Conservation (phyloP, 1,284 basidiomycete genomes). For the Puccinia novopanici region DNA sequence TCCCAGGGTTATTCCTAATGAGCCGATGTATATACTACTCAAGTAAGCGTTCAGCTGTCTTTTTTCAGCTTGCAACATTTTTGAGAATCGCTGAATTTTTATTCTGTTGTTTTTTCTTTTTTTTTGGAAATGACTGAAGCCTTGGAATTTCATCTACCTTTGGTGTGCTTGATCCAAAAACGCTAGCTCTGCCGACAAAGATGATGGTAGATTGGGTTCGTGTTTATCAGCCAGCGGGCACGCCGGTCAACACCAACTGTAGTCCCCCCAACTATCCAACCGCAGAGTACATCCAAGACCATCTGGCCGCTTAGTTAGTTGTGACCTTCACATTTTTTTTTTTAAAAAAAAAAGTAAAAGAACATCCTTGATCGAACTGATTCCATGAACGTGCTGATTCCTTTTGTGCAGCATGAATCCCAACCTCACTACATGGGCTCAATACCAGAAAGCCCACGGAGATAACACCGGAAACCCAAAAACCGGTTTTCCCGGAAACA, state of each 20-base stretch:
- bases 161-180: conserved; percentile 51
- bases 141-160: conserved; percentile 53
- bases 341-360: too few species aligned
- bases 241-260: conserved; percentile 74
- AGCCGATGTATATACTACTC: conserved; percentile 63
- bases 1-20: conserved; percentile 74
- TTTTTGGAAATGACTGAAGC: conserved; percentile 52
- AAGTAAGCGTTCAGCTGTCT: neutral
- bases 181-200: conserved; percentile 52
- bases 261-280: conserved; percentile 79
- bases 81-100: neutral
- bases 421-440: conserved; percentile 61
- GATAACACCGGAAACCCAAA: conserved; percentile 35
- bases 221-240: conserved; percentile 53
- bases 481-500: conserved; percentile 49
- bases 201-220: conserved; percentile 52
- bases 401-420: conserved; percentile 58
- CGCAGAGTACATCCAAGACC: conserved; percentile 66
- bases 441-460: conserved; percentile 43
- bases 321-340: conserved; percentile 1
- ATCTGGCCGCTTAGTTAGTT: conserved; percentile 42
- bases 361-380: neutral
- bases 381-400: neutral
- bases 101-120: conserved; percentile 62
- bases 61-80: neutral